phyloP scores from a whole-genome alignment of 2,329 filamentous ascomycete genomes.

The Hirsutella minnesotensis region DNA sequence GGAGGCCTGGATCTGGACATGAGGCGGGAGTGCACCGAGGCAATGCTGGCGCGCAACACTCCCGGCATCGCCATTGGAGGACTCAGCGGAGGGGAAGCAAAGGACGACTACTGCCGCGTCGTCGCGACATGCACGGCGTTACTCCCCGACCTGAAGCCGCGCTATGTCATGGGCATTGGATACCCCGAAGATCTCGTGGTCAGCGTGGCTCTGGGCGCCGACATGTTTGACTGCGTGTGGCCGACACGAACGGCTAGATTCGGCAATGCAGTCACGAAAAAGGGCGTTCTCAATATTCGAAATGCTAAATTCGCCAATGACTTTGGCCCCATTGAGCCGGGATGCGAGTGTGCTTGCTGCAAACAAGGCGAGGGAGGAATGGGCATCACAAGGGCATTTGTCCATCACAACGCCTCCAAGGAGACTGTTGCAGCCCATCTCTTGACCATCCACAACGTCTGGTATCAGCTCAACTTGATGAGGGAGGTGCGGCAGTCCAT shows the following conservation, averaged over 20 bases:
- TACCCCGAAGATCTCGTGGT: slow-evolving; percentile 95
- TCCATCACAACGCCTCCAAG: slow-evolving; percentile 85
- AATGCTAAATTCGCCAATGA: slow-evolving; percentile 65
- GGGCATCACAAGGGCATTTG: slow-evolving; percentile 76
- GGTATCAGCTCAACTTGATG: slow-evolving; percentile 85
- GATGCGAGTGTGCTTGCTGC: slow-evolving; percentile 73
- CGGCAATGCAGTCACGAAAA: slow-evolving; percentile 78
- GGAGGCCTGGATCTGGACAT: slow-evolving; percentile 84
- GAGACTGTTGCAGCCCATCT: slow-evolving; percentile 83
- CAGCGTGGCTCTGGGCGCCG: slow-evolving; percentile 83
- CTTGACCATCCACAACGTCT: slow-evolving; percentile 90
- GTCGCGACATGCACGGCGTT: slow-evolving; percentile 76
- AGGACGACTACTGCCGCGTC: slow-evolving; percentile 82
- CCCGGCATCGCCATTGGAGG: slow-evolving; percentile 96
- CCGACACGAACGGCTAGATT: slow-evolving; percentile 92
- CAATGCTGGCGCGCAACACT: slow-evolving; percentile 84
- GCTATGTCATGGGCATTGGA: slow-evolving; percentile 98
- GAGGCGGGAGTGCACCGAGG: slow-evolving; percentile 67
- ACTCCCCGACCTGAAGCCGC: slow-evolving; percentile 82
- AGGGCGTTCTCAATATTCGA: slow-evolving; percentile 75
- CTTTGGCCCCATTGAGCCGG: slow-evolving; percentile 72
- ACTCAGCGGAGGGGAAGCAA: slow-evolving; percentile 87
- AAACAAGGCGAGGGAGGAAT: slow-evolving; percentile 56
- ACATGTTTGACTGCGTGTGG: slow-evolving; percentile 99
- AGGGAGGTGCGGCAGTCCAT: slow-evolving; percentile 61